Percentiles rank a stretch among this genome's conserved stretches.
These are phyloP conservation scores for Xylaria sp. DNA, from an alignment of 495 filamentous ascomycete genomes.

Conservation along the genomic window DNA sequence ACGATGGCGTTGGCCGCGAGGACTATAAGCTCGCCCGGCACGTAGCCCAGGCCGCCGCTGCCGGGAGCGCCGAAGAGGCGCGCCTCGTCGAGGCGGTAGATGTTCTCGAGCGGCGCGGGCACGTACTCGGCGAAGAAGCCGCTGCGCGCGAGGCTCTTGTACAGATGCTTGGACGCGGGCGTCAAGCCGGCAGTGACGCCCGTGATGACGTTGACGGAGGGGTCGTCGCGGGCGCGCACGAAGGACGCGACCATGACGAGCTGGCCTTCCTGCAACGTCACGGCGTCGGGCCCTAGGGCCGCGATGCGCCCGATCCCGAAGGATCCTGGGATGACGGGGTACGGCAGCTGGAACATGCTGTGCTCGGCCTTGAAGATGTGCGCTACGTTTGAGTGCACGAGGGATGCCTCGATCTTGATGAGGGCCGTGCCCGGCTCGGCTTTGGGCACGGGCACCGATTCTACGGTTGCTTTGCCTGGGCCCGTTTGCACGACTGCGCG, in stretches of 20 bases:
- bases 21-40: conserved; percentile 7
- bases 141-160: conserved; percentile 29
- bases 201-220: conserved; percentile 40
- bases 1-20: conserved; percentile 28
- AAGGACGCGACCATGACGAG: conserved; percentile 55
- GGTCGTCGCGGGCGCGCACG: conserved; percentile 55
- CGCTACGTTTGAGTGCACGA: conserved; percentile 16
- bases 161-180: conserved; percentile 32
- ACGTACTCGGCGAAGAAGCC: conserved; percentile 55
- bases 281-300: conserved; percentile 54
- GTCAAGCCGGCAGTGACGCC: conserved; percentile 42
- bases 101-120: conserved; percentile 59
- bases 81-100: conserved; percentile 50
- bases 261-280: conserved; percentile 46
- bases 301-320: conserved; percentile 54
- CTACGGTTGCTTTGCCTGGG: conserved; percentile 14
- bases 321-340: conserved; percentile 19
- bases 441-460: conserved; percentile 15
- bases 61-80: conserved; percentile 39
- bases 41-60: conserved; percentile 37
- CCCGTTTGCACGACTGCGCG: conserved; percentile 17
- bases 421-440: conserved; percentile 3
- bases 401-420: not conserved
- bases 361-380: not conserved
- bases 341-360: not conserved